Conservation (phyloP, 805 yeast species). For the Cyberlindnera subsufficiens region DNA sequence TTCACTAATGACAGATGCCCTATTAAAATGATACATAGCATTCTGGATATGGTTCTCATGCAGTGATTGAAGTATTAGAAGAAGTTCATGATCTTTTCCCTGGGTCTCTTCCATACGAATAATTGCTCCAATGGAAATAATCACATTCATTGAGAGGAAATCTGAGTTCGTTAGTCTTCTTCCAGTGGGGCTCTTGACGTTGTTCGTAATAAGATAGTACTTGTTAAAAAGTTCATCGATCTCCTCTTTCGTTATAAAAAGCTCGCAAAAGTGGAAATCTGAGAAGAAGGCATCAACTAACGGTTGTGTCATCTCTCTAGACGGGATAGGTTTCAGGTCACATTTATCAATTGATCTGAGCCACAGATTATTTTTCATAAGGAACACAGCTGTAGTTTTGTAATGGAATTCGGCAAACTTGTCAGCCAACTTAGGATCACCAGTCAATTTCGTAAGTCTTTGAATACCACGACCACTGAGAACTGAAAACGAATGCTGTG, state of each 20-base stretch:
- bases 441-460: conserved; percentile 28
- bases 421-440: conserved; percentile 11
- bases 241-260: conserved; percentile 13
- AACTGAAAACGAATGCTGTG: conserved; percentile 29
- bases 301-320: conserved; percentile 15
- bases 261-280: conserved; percentile 5
- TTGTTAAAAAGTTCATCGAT: conserved; percentile 13
- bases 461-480: conserved; percentile 34
- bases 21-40: conserved; percentile 47
- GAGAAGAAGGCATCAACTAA: conserved; percentile 13
- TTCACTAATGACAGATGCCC: conserved; percentile 42
- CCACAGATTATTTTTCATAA: conserved; percentile 25
- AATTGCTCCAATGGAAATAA: conserved; percentile 21
- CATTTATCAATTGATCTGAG: conserved; percentile 27
- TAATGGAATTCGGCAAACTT: conserved; percentile 23
- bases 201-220: conserved; percentile 10
- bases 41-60: conserved; percentile 30
- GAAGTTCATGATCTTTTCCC: not conserved
- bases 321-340: conserved; percentile 27
- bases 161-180: conserved; percentile 25
- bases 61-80: conserved; percentile 13
- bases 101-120: not conserved
- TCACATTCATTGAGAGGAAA: conserved; percentile 26
- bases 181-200: conserved; percentile 1
- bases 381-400: conserved; percentile 15